Evolutionary conservation across 306 rosid genomes (phyloP), one percentile per base, ranked within the genome.

Genomic region (Nissolia schottii): DNA sequence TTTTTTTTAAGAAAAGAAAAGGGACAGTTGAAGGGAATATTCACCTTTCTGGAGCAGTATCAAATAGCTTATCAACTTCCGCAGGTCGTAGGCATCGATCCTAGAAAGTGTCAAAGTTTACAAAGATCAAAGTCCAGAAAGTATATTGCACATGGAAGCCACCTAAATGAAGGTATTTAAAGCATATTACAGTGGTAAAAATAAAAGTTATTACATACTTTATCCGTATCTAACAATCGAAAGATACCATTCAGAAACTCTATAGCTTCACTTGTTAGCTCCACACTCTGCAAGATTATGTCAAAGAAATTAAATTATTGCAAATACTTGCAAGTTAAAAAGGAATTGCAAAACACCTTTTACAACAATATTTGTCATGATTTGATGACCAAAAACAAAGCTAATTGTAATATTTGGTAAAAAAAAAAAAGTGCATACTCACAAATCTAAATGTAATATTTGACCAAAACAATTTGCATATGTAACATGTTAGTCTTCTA

Each of bases 11-110:
- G 13, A 20, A 2, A 10, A 12, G 45, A 20, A 15, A 55, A 37
- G 11, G 10, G 73, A 27, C 50, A 41, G 38, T 7, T 10, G 29
- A 37, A 35, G 53, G 16, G 40, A 64, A 73, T 68, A 55, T 12
- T 76, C 60, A 93, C 98, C 92, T 85, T 85, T 90, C 90, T 65
- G 98, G 98, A 67, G 97, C 97, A 81, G 93, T 85, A 76, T 80
- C 76, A 84, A 88, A 93, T 40, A 93, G 83, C 59, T 84, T 82
- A 79, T 90, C 88, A 58, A 93, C 88, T 83, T 93, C 96, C 56
- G 76, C 75, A 68, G 90, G 90, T 65, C 38, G 86, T 35, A 93
- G 72, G 46, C 80, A 85, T 83, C 88, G 90, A 63, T 93, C 98
- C 98, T 93, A 64, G 76, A 75, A 43, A 68, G 38, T 78, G 60